Evolutionary conservation across 2,329 filamentous ascomycete genomes (phyloP).

Genomic region (Nannizziopsis barbatae): DNA sequence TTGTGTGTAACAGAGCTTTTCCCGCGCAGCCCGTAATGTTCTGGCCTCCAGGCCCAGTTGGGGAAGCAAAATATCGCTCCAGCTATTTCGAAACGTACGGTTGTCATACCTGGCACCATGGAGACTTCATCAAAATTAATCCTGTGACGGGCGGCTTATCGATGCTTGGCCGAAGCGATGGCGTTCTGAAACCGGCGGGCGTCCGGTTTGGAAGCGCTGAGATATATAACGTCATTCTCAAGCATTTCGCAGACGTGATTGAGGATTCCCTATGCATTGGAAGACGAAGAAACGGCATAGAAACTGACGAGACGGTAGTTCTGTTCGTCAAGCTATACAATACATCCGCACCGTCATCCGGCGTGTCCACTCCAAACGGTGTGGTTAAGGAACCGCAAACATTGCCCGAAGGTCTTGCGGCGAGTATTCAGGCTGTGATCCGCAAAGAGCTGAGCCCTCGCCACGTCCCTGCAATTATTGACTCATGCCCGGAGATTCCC

Average conservation of each 20-base stretch:
- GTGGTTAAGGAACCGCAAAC: conserved; percentile 32
- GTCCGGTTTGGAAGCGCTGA: conserved; percentile 89
- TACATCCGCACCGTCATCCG: conserved; percentile 13
- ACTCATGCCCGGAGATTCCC: conserved; percentile 75
- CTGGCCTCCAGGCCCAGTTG: conserved; percentile 55
- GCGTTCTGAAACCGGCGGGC: conserved; percentile 82
- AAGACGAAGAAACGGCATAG: conserved; percentile 53
- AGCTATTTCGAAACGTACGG: conserved; percentile 82
- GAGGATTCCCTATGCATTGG: conserved; percentile 85
- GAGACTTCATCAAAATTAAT: conserved; percentile 73
- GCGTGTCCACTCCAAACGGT: conserved; percentile 11
- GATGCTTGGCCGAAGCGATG: conserved; percentile 88
- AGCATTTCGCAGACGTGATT: conserved; percentile 66
- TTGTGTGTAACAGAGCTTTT: conserved; percentile 78
- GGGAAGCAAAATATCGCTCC: conserved; percentile 63
- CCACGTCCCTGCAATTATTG: conserved; percentile 76
- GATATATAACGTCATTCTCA: conserved; percentile 87
- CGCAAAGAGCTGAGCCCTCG: conserved; percentile 71
- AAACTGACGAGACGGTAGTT: conserved; percentile 75
- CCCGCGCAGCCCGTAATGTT: conserved; percentile 86
- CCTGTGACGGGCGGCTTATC: conserved; percentile 62
- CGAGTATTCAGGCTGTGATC: conserved; percentile 56
- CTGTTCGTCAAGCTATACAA: conserved; percentile 69
- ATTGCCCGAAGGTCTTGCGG: conserved; percentile 51
- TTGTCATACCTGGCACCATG: conserved; percentile 70